Evolutionary conservation across 495 filamentous ascomycete genomes (phyloP), one percentile per base, ranked within the genome.

Genomic region (Clohesyomyces aquaticus): DNA sequence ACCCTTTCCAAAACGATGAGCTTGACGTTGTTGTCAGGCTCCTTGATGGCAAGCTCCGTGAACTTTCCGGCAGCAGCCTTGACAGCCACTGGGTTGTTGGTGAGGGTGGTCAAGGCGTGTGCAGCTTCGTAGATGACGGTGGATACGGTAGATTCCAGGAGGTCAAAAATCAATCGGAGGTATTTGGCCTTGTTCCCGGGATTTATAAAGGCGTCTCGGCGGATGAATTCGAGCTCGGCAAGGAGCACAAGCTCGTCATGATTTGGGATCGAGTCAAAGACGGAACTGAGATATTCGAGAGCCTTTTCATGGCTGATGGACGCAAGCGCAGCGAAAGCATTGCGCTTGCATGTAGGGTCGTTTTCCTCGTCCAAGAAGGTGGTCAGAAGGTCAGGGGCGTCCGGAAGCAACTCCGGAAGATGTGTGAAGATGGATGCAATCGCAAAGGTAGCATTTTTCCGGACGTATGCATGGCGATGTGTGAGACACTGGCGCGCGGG

Each of bases 11-110:
- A 81, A 19, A 97, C 95, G 69, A 98, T 98, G 27, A 98, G 87
- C 78, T 98, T 98, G 59, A 98, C 95, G 71, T 98, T 98, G 80
- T 98, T 98, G 73, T 98, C 94, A 2, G 94, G 88, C 76, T 97
- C 94, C 76, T 93, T 93, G 71, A 98, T 97, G 65, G 88, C 89
- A 1, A 99, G 85, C 73, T 99, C 95, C 58, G 96, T 96, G 74
- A 98, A 93, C 73, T 99, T 99, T 50, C 83, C 82, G 3, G 95
- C 95, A 16, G 95, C 93, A 42, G 95, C 95, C 76, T 98, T 99
- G 47, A 99, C 93, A 41, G 93, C 95, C 41, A 98, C 94, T 9
- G 95, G 93, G 77, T 98, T 99, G 75, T 84, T 95, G 16, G 68
- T 71, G 18, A 71, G 60, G n/a, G 68, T 61, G 14, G 95, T 97